phyloP scores from a whole-genome alignment of 768 basidiomycete genomes.

The Rickenella mellea region DNA sequence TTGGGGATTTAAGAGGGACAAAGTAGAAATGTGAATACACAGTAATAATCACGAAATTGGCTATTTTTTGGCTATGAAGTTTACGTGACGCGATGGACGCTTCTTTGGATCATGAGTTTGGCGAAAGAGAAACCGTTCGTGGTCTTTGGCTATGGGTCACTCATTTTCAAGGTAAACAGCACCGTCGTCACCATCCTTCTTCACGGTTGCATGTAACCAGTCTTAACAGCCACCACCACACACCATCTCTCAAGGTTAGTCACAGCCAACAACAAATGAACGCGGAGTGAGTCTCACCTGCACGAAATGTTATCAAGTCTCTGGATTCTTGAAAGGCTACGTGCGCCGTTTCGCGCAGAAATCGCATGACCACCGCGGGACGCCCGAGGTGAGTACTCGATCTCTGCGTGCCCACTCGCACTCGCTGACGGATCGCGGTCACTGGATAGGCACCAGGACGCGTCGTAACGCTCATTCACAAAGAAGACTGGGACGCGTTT shows the following conservation, averaged over 20 bases:
- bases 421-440: neutral
- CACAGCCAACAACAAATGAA: neutral
- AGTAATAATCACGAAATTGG: too few relatives aligned
- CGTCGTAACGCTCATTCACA: slow-evolving; percentile 84
- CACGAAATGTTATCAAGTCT: slow-evolving; percentile 27
- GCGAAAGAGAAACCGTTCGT: slow-evolving; percentile 47
- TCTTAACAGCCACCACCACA: slow-evolving; percentile 69
- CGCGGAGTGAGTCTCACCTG: neutral
- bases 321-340: slow-evolving; percentile 86
- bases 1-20: slow-evolving; percentile 46
- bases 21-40: neutral
- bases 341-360: slow-evolving; percentile 85
- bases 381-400: slow-evolving; percentile 50
- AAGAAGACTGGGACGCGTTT: slow-evolving; percentile 78
- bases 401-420: neutral
- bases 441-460: slow-evolving; percentile 62
- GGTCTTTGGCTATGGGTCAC: slow-evolving; percentile 88
- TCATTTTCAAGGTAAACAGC: slow-evolving; percentile 75
- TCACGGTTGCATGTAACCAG: slow-evolving; percentile 1
- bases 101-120: too few relatives aligned
- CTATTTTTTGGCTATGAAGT: too few relatives aligned
- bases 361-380: slow-evolving; percentile 90
- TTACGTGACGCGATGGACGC: too few relatives aligned
- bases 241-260: slow-evolving; percentile 53
- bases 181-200: neutral